Evolutionary conservation across 495 filamentous ascomycete genomes (phyloP), one percentile per base, ranked within the genome.

Genomic region (Lepraria neglecta): DNA sequence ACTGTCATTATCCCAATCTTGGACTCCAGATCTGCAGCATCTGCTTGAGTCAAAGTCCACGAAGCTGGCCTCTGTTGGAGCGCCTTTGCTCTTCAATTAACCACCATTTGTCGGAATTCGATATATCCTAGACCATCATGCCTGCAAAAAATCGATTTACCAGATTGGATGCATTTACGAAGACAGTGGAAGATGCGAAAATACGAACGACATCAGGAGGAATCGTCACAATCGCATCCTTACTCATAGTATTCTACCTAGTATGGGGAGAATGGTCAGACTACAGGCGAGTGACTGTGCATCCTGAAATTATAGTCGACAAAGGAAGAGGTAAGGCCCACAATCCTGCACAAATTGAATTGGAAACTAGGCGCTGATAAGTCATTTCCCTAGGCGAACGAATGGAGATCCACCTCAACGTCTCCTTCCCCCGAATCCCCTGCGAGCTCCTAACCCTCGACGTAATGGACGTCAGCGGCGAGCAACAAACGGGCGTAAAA

Each of bases 341-440:
- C 3, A 9, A n/a, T 6, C 5, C 6, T 4, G 3, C 35, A 38
- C 0, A 38, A 7, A 38, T 10, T 12, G 35, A 38, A 38, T 24
- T 28, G 35, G n/a, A 19, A 40, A 33, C 5, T 21, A 56, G 27
- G 42, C 14, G 24, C 15, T 59, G 59, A 61, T 40, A 7, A 48
- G 45, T 55, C 64, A 48, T 44, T 11, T 54, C n/a, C 59, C 67
- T 67, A 92, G 89, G 90, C 67, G 90, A 98, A 78, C 87, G 91
- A 72, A 96, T 98, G 90, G 94, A 97, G 68, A 98, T 98, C 63
- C 91, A 96, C 72, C 81, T 98, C 76, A 98, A 98, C 78, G 89
- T 98, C 65, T 92, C 89, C 21, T 98, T 98, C 74, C 94, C 95
- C 6, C 86, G 85, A 38, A 78, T 98, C 35, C 94, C 94, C 38